These are phyloP conservation scores for Fusarium solani-melongenae DNA, from an alignment of 2,329 filamentous ascomycete genomes.

Conservation along the genomic window DNA sequence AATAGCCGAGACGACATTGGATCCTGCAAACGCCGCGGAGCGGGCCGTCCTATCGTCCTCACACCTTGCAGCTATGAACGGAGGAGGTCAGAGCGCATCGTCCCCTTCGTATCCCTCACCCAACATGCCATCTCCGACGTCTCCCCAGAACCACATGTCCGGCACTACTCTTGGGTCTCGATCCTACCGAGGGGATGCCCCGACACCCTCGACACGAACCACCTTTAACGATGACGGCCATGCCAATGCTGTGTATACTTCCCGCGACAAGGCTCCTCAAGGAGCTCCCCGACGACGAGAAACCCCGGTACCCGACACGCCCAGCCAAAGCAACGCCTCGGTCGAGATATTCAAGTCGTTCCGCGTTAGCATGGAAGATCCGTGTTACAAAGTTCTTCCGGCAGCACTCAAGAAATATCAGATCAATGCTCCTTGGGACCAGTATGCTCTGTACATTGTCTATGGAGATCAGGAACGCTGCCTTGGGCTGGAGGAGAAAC, in stretches of 20 bases:
- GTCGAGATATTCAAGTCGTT: conserved; percentile 99
- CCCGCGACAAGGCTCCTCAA: conserved; percentile 46
- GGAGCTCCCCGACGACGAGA: conserved; percentile 67
- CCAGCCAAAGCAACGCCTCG: conserved; percentile 65
- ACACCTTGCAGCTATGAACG: conserved; percentile 77
- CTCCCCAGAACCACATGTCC: conserved; percentile 66
- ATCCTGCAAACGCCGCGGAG: conserved; percentile 76
- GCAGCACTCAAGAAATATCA: conserved; percentile 98
- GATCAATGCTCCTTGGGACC: conserved; percentile 96
- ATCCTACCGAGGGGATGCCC: conserved; percentile 68
- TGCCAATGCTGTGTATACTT: conserved; percentile 39
- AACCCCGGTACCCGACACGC: conserved; percentile 71
- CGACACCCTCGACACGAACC: conserved; percentile 64
- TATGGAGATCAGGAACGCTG: conserved; percentile 99
- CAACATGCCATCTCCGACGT: conserved; percentile 77
- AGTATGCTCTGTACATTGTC: conserved; percentile 97
- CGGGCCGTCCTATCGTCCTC: conserved; percentile 74
- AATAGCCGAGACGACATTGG: conserved; percentile 72
- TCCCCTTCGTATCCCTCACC: conserved; percentile 68
- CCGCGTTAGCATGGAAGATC: conserved; percentile 96
- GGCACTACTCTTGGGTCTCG: conserved; percentile 70
- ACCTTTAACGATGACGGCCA: conserved; percentile 66
- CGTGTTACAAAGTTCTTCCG: conserved; percentile 95
- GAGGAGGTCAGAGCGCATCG: conserved; percentile 65
- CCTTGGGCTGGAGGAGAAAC: conserved; percentile 90